phyloP scores from a whole-genome alignment of 345 rosid genomes.

The Mallotus nudiflorus region DNA sequence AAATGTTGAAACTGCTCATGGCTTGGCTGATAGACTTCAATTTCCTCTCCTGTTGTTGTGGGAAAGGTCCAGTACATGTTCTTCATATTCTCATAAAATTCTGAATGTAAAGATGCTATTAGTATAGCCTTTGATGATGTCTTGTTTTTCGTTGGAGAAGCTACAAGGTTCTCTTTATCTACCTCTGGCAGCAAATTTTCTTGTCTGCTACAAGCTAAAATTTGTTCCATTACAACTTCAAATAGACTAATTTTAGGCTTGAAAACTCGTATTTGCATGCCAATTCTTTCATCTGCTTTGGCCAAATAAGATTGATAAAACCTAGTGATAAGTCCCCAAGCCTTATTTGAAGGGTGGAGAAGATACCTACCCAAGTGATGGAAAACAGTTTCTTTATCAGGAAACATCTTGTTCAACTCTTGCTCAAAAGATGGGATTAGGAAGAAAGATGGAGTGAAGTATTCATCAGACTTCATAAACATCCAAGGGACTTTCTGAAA shows the following conservation, averaged over 20 bases:
- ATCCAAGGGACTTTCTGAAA: too few relatives aligned
- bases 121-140: conserved; percentile 21
- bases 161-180: neutral
- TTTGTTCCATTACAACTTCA: conserved; percentile 4
- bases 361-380: too few relatives aligned
- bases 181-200: conserved; percentile 12
- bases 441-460: conserved; percentile 2
- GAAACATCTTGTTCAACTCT: neutral
- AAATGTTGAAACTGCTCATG: conserved; percentile 18
- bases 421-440: neutral
- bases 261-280: conserved; percentile 15
- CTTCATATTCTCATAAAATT: conserved; percentile 13
- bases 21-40: conserved; percentile 26
- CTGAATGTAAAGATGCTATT: conserved; percentile 15
- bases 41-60: conserved; percentile 7
- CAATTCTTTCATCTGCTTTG: too few relatives aligned
- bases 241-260: neutral
- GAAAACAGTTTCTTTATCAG: neutral
- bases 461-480: too few relatives aligned
- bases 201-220: conserved; percentile 1
- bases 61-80: conserved; percentile 22
- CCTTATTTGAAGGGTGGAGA: too few relatives aligned
- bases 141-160: neutral
- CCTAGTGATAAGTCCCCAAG: too few relatives aligned
- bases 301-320: too few relatives aligned